Evolutionary conservation across 176 grass and related monocot genomes (phyloP).

Genomic region (Raddia guianensis): DNA sequence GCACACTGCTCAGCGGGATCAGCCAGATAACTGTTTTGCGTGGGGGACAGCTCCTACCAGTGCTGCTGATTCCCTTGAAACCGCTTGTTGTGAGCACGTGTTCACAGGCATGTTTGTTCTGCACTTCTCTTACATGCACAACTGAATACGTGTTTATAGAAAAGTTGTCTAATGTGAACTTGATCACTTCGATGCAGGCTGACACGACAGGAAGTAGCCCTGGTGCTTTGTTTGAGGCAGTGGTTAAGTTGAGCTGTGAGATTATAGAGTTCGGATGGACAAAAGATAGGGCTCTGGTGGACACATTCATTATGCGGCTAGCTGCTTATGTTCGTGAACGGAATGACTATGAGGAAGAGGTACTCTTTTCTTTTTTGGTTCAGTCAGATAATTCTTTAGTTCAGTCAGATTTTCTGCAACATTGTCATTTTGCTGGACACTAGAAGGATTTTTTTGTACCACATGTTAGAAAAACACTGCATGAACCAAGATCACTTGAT

Average conservation of each 20-base stretch:
- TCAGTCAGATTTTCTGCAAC: conserved; percentile 30
- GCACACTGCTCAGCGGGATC: conserved; percentile 86
- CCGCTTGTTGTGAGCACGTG: conserved; percentile 95
- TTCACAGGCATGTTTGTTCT: conserved; percentile 64
- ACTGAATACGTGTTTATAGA: conserved; percentile 22
- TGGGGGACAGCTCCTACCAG: conserved; percentile 86
- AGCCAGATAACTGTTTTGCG: conserved; percentile 93
- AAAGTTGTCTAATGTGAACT: conserved; percentile 42
- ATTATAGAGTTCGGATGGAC: conserved; percentile 99
- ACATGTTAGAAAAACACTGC: conserved; percentile 21
- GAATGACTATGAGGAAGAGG: conserved; percentile 97
- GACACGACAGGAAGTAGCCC: conserved; percentile 77
- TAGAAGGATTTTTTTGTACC: background rate
- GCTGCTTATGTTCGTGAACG: conserved; percentile 95
- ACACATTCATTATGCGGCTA: conserved; percentile 96
- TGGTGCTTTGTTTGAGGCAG: conserved; percentile 84
- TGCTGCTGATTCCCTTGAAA: conserved; percentile 93
- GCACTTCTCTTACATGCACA: conserved; percentile 6
- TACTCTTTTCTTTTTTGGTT: conserved; percentile 37
- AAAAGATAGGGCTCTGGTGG: conserved; percentile 97
- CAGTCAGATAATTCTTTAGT: conserved; percentile 2
- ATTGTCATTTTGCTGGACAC: conserved; percentile 24
- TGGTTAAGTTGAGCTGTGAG: conserved; percentile 95
- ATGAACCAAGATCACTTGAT: conserved; percentile 32
- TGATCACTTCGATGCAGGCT: conserved; percentile 54